Conservation (phyloP, 208 protist species). For the Crithidia acanthocephali region DNA sequence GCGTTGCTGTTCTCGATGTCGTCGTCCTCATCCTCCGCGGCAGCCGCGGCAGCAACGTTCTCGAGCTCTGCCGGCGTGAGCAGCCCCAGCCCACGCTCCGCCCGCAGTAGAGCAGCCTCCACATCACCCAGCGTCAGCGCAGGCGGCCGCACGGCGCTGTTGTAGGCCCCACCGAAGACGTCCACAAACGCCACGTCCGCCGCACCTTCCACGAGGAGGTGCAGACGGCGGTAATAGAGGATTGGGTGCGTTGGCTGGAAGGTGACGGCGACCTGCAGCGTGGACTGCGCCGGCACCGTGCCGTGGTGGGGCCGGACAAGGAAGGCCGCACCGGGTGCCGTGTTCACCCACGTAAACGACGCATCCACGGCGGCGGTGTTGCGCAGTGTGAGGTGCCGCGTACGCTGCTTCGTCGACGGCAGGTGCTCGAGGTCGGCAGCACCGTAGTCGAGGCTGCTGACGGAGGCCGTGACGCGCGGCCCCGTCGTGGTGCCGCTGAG, state of each 20-base stretch:
- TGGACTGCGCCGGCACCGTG: constrained; percentile 52
- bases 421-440: constrained; percentile 69
- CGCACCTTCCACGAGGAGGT: constrained; percentile 65
- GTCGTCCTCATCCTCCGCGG: background rate
- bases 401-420: constrained; percentile 34
- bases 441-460: constrained; percentile 77
- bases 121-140: constrained; percentile 65
- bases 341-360: constrained; percentile 28
- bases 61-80: constrained; percentile 69
- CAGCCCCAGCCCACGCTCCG: constrained; percentile 58
- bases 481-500: constrained; percentile 48
- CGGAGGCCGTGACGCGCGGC: constrained; percentile 59
- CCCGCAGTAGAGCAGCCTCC: constrained; percentile 57
- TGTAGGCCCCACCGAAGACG: constrained; percentile 88
- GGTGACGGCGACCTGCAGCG: constrained; percentile 52
- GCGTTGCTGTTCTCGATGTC: background rate
- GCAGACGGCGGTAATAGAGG: constrained; percentile 88
- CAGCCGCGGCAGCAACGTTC: constrained; percentile 39
- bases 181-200: constrained; percentile 70
- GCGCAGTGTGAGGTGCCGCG: constrained; percentile 35
- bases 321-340: constrained; percentile 70
- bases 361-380: constrained; percentile 56
- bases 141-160: constrained; percentile 52
- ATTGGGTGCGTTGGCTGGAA: constrained; percentile 80
- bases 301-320: constrained; percentile 50